Evolutionary conservation across 2,329 filamentous ascomycete genomes (phyloP).

Genomic region (Neurospora crassa): DNA sequence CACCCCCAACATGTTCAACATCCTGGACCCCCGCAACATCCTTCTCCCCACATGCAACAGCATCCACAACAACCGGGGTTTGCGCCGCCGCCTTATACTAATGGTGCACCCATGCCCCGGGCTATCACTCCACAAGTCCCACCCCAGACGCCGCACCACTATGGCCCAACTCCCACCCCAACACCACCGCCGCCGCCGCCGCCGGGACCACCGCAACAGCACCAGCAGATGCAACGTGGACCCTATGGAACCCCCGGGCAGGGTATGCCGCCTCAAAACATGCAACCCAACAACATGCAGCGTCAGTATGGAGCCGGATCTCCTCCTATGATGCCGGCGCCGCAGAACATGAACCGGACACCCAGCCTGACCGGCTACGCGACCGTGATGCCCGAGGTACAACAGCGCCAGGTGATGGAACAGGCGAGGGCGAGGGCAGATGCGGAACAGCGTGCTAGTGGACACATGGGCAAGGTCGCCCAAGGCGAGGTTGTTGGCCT

Average conservation of each 20-base stretch:
- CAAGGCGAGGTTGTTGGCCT: conserved; percentile 34
- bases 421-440: conserved; percentile 39
- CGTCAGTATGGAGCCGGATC: conserved; percentile 24
- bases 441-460: conserved; percentile 24
- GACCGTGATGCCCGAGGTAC: conserved; percentile 38
- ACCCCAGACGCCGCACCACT: conserved; percentile 23
- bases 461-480: conserved; percentile 34
- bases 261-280: conserved; percentile 18
- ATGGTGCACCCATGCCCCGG: conserved; percentile 32
- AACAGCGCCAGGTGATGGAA: conserved; percentile 41
- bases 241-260: conserved; percentile 20
- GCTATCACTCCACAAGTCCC: conserved; percentile 36
- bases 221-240: conserved; percentile 19
- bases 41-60: conserved; percentile 17
- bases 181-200: conserved; percentile 21
- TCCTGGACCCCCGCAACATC: conserved; percentile 11
- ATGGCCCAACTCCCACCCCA: conserved; percentile 29
- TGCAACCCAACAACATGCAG: conserved; percentile 15
- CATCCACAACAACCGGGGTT: conserved; percentile 24
- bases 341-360: conserved; percentile 5
- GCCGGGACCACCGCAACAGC: conserved; percentile 18
- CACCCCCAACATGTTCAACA: conserved; percentile 19
- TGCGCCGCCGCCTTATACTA: conserved; percentile 30
- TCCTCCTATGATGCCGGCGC: conserved; percentile 22
- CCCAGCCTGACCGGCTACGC: conserved; percentile 36